Conservation (phyloP, 2,329 filamentous ascomycete species). For the Diaporthe citrichinensis region DNA sequence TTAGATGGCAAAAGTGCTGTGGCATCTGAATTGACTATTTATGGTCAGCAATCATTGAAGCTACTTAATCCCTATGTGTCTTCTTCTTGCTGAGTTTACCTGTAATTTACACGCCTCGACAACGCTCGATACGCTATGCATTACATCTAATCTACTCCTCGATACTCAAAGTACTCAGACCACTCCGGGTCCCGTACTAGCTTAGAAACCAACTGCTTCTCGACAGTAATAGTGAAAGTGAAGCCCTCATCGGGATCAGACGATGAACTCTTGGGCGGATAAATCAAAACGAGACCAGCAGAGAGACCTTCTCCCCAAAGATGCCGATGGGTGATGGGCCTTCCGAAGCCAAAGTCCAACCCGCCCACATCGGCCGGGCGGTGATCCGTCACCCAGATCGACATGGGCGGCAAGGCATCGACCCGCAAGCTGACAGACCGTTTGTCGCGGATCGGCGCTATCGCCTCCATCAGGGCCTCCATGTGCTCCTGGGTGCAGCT, state of each 20-base stretch:
- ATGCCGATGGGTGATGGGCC: slow-evolving; percentile 50
- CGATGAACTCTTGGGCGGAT: slow-evolving; percentile 46
- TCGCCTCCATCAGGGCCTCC: slow-evolving; percentile 45
- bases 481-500: slow-evolving; percentile 51
- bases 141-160: slow-evolving; percentile 48
- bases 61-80: too few species aligned
- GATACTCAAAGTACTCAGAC: slow-evolving; percentile 53
- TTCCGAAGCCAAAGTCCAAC: slow-evolving; percentile 53
- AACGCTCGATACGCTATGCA: too few species aligned
- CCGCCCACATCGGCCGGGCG: slow-evolving; percentile 48
- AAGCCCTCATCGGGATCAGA: slow-evolving; percentile 50
- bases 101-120: too few species aligned
- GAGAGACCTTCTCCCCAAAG: slow-evolving; percentile 47
- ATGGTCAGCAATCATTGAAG: too few species aligned
- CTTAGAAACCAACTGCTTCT: slow-evolving; percentile 48
- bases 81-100: too few species aligned
- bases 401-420: slow-evolving; percentile 20
- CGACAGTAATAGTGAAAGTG: slow-evolving; percentile 51
- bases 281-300: slow-evolving; percentile 47
- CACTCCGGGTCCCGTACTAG: slow-evolving; percentile 52
- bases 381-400: slow-evolving; percentile 46
- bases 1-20: too few species aligned
- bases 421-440: slow-evolving; percentile 46
- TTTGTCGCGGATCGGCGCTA: slow-evolving; percentile 54
- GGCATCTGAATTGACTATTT: too few species aligned